Percentiles rank a stretch among this genome's conserved stretches.
Evolutionary conservation across 805 yeast species (phyloP).

Genomic region (Komagataella kurtzmanii): DNA sequence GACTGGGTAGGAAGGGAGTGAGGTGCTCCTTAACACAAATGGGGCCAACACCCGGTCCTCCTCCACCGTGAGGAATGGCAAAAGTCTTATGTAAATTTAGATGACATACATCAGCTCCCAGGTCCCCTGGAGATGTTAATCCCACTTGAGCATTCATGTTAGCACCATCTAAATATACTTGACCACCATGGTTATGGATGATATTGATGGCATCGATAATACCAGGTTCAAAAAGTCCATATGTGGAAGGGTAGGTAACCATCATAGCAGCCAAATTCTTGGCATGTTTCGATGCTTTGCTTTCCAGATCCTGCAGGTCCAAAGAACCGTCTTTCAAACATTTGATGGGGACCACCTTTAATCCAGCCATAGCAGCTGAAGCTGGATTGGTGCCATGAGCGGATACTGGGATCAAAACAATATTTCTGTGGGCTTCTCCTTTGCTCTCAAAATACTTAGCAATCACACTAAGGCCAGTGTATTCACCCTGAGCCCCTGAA

Average conservation of each 20-base stretch:
- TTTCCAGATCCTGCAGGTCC: constrained; percentile 62
- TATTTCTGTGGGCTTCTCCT: constrained; percentile 64
- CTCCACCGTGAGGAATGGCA: constrained; percentile 98
- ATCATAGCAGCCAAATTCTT: constrained; percentile 76
- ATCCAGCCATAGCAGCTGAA: constrained; percentile 93
- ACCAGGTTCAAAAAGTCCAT: constrained; percentile 91
- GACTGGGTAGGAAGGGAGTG: constrained; percentile 71
- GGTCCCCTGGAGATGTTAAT: constrained; percentile 90
- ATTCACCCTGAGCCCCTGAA: constrained; percentile 98
- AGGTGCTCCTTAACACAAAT: constrained; percentile 83
- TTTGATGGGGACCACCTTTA: constrained; percentile 86
- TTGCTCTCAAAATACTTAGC: constrained; percentile 56
- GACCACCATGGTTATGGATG: constrained; percentile 82
- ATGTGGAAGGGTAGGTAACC: constrained; percentile 97
- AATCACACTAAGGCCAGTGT: constrained; percentile 83
- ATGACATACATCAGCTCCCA: constrained; percentile 98
- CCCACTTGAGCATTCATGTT: constrained; percentile 99
- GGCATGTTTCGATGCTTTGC: constrained; percentile 57
- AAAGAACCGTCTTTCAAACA: constrained; percentile 79
- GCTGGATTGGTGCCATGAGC: constrained; percentile 99
- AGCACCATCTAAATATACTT: constrained; percentile 96
- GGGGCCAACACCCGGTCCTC: constrained; percentile 99
- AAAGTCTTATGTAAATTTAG: constrained; percentile 94
- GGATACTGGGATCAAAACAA: constrained; percentile 90
- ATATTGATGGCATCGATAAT: constrained; percentile 75